phyloP scores from a whole-genome alignment of 768 basidiomycete genomes.

The Amanita thiersii region DNA sequence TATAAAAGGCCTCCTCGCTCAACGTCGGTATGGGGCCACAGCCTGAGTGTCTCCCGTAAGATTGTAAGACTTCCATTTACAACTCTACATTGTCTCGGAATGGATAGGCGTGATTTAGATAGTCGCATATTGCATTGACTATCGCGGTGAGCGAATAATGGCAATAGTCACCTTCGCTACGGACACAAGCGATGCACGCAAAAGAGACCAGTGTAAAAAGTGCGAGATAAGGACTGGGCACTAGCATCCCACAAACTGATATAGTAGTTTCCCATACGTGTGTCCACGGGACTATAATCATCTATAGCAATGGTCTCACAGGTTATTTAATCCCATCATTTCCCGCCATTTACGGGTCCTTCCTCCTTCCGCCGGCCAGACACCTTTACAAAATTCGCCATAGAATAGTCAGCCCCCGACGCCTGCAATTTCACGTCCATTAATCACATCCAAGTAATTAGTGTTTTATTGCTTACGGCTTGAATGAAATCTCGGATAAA shows the following conservation, averaged over 20 bases:
- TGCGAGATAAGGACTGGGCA: too few relatives aligned
- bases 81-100: conserved; percentile 3
- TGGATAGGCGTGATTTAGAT: too few relatives aligned
- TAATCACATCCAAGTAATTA: conserved; percentile 22
- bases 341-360: conserved; percentile 17
- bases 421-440: conserved; percentile 29
- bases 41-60: conserved; percentile 6
- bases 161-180: too few relatives aligned
- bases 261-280: too few relatives aligned
- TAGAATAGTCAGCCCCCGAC: conserved; percentile 60
- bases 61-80: conserved; percentile 9
- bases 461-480: conserved; percentile 33
- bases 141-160: too few relatives aligned
- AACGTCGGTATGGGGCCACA: conserved; percentile 1
- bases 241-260: too few relatives aligned
- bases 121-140: too few relatives aligned
- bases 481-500: conserved; percentile 68
- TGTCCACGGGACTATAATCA: too few relatives aligned
- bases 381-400: conserved; percentile 62
- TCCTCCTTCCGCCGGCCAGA: conserved; percentile 54
- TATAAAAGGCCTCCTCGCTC: conserved; percentile 3
- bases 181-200: too few relatives aligned
- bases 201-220: too few relatives aligned
- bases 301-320: too few relatives aligned
- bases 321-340: too few relatives aligned